Evolutionary conservation across 305 asterid species (phyloP).

Genomic region (Euphrasia arctica): DNA sequence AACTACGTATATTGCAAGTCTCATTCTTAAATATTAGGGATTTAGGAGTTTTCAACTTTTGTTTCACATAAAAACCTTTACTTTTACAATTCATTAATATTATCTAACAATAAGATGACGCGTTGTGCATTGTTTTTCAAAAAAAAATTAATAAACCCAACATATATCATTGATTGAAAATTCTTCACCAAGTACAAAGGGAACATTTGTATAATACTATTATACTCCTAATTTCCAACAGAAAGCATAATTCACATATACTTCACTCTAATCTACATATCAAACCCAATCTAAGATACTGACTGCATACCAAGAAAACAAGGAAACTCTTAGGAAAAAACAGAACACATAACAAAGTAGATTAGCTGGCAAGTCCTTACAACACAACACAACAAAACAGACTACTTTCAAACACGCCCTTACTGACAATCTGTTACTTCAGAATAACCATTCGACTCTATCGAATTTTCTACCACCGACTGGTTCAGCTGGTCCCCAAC

Average conservation of each 20-base stretch:
- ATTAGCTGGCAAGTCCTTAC: constrained; percentile 11
- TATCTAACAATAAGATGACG: too few species aligned
- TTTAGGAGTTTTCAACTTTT: too few species aligned
- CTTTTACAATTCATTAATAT: too few species aligned
- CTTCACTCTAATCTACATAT: too few species aligned
- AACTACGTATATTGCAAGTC: too few species aligned
- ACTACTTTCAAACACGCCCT: constrained; percentile 14
- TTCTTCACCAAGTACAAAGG: too few species aligned
- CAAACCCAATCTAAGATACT: constrained; percentile 9
- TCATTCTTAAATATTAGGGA: too few species aligned
- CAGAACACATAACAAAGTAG: background rate
- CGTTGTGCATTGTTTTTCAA: too few species aligned
- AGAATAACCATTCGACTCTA: constrained; percentile 17
- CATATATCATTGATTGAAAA: too few species aligned
- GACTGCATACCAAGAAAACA: background rate
- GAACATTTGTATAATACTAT: background rate
- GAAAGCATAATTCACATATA: too few species aligned
- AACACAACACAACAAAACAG: constrained; percentile 10
- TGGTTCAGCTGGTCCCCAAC: constrained; percentile 35
- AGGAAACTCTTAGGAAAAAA: background rate
- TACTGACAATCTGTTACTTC: constrained; percentile 33
- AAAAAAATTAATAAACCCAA: too few species aligned
- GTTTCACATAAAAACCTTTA: too few species aligned
- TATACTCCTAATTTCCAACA: background rate
- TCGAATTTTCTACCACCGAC: constrained; percentile 29